phyloP scores from a whole-genome alignment of 2,329 filamentous ascomycete species.

The Penicillium sp. region DNA sequence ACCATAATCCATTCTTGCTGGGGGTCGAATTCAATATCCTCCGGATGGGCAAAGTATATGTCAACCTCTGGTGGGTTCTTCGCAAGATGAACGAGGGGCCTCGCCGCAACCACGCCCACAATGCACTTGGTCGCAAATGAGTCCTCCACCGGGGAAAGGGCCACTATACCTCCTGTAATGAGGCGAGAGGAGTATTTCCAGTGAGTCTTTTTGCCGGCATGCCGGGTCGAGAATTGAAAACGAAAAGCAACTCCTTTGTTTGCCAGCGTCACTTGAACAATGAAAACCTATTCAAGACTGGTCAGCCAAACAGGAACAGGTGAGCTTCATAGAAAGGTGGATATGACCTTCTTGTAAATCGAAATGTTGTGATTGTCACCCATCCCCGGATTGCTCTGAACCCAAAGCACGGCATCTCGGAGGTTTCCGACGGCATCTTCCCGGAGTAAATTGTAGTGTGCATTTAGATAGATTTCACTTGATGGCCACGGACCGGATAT shows the following conservation, averaged over 20 bases:
- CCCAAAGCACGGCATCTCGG: conserved; percentile 65
- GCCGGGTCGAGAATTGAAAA: conserved; percentile 70
- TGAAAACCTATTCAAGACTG: conserved; percentile 61
- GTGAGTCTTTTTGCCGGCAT: conserved; percentile 67
- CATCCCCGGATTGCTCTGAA: conserved; percentile 58
- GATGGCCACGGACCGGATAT: conserved; percentile 62
- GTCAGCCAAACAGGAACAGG: background rate
- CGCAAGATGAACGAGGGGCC: conserved; percentile 66
- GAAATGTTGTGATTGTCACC: conserved; percentile 62
- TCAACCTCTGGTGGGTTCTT: conserved; percentile 74
- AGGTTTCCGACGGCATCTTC: conserved; percentile 75
- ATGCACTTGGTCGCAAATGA: conserved; percentile 68
- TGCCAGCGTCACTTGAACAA: conserved; percentile 68
- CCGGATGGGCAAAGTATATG: conserved; percentile 67
- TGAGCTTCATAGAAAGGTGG: background rate
- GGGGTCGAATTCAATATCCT: conserved; percentile 71
- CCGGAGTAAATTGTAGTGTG: conserved; percentile 75
- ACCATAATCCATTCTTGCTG: conserved; percentile 75
- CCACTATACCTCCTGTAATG: conserved; percentile 59
- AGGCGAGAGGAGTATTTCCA: conserved; percentile 69
- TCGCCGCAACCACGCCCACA: conserved; percentile 73
- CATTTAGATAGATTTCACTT: conserved; percentile 69
- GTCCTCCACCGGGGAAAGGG: conserved; percentile 59
- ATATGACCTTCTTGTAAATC: conserved; percentile 56
- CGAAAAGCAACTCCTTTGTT: conserved; percentile 67